phyloP scores from a whole-genome alignment of 78 protist genomes.

The Dictyostelium firmibasis region DNA sequence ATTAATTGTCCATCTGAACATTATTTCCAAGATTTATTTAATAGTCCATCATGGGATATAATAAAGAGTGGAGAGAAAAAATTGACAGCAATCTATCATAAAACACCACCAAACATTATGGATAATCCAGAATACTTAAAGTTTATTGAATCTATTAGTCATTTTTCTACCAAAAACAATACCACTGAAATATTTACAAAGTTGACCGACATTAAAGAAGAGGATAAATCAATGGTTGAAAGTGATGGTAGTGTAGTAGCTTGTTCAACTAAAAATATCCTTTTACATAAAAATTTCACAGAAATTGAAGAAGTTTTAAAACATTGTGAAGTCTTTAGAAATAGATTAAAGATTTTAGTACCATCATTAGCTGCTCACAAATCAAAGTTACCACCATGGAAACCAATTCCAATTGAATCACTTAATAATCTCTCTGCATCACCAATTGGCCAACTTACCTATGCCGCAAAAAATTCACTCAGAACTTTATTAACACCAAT shows the following conservation, averaged over 20 bases:
- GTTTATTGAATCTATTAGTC: constrained; percentile 18
- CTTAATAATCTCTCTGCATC: not conserved
- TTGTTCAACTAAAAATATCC: not conserved
- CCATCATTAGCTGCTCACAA: not conserved
- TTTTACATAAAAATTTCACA: not conserved
- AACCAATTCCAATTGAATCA: not conserved
- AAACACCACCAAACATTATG: not conserved
- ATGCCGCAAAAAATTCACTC: not conserved
- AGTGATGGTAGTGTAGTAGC: not conserved
- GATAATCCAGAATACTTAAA: not conserved
- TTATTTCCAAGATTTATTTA: not conserved
- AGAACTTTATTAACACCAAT: not conserved
- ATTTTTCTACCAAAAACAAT: not conserved
- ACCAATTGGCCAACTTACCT: too few species aligned
- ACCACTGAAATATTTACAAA: not conserved
- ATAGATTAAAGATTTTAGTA: not conserved
- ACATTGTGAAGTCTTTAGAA: not conserved
- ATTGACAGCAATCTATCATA: constrained; percentile 2
- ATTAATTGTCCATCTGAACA: constrained; percentile 41
- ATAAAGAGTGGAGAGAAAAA: not conserved
- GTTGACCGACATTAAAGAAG: not conserved
- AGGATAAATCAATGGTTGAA: not conserved
- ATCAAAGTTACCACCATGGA: not conserved
- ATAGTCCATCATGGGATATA: not conserved
- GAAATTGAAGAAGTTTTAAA: not conserved